A percentile compares a stretch with the other conserved stretches of the same genome.
phyloP scores from a whole-genome alignment of 257 asterid species.

The Prunella vulgaris region DNA sequence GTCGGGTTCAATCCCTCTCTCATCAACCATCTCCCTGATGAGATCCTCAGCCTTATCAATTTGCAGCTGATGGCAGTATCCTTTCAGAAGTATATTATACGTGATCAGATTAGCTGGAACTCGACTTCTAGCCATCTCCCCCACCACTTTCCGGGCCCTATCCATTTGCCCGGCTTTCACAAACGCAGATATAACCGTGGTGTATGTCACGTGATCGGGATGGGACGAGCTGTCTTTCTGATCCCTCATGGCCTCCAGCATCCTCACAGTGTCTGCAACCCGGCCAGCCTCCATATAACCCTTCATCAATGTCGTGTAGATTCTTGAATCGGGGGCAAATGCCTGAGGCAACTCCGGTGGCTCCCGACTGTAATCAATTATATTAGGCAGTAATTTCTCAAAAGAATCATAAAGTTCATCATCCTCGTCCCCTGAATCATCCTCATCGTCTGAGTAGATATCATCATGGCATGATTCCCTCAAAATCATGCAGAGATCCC shows the following conservation, averaged over 20 bases:
- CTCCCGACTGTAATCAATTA: slow-evolving; percentile 29
- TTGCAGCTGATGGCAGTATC: slow-evolving; percentile 83
- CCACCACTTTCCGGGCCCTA: slow-evolving; percentile 62
- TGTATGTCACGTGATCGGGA: slow-evolving; percentile 90
- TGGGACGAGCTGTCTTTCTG: slow-evolving; percentile 63
- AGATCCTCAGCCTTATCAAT: slow-evolving; percentile 80
- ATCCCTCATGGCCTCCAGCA: slow-evolving; percentile 86
- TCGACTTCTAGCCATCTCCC: slow-evolving; percentile 57
- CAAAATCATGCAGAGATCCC: slow-evolving; percentile 69
- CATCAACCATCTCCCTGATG: slow-evolving; percentile 58
- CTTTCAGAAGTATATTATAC: slow-evolving; percentile 84
- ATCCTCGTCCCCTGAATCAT: not conserved
- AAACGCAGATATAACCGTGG: slow-evolving; percentile 80
- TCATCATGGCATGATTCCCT: slow-evolving; percentile 39
- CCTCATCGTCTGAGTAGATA: slow-evolving; percentile 21
- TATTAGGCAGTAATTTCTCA: slow-evolving; percentile 62
- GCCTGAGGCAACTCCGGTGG: slow-evolving; percentile 52
- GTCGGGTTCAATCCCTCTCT: slow-evolving; percentile 68
- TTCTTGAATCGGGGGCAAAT: slow-evolving; percentile 69
- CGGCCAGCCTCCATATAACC: slow-evolving; percentile 92
- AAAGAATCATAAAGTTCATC: slow-evolving; percentile 30
- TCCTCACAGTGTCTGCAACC: slow-evolving; percentile 73
- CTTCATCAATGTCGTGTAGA: slow-evolving; percentile 89
- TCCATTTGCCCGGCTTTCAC: slow-evolving; percentile 79
- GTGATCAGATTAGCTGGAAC: slow-evolving; percentile 83